Conservation (phyloP, 352 stramenopile genomes). For the Phytophthora kernoviae region DNA sequence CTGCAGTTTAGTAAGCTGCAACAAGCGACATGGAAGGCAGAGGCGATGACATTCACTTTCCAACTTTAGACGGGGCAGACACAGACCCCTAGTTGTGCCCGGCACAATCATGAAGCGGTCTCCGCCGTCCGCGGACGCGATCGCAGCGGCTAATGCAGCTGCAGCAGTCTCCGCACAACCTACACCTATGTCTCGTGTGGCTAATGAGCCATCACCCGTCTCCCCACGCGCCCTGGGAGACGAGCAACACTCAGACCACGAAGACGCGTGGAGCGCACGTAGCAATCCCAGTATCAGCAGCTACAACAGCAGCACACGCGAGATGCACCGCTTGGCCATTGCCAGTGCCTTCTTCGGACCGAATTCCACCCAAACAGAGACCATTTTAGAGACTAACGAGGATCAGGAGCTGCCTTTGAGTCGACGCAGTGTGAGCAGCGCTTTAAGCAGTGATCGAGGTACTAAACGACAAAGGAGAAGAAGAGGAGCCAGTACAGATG, state of each 20-base stretch:
- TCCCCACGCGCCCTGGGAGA: constrained; percentile 8
- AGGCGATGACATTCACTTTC: constrained; percentile 9
- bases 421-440: constrained; percentile 21
- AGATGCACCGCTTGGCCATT: constrained; percentile 38
- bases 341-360: constrained; percentile 48
- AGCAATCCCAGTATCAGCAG: constrained; percentile 62
- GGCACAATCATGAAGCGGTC: constrained; percentile 4
- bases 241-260: constrained; percentile 19
- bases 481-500: constrained; percentile 3
- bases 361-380: constrained; percentile 32
- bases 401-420: constrained; percentile 7
- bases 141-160: constrained; percentile 30
- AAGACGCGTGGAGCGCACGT: constrained; percentile 37
- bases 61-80: constrained; percentile 16
- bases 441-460: constrained; percentile 15
- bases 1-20: constrained; percentile 3
- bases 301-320: constrained; percentile 53
- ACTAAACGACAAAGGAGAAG: constrained; percentile 9
- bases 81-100: background rate
- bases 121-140: constrained; percentile 25
- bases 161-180: constrained; percentile 19
- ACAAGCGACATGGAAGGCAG: constrained; percentile 2
- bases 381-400: constrained; percentile 31
- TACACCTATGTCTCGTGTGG: constrained; percentile 4
- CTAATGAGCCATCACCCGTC: constrained; percentile 1